Evolutionary conservation across 768 basidiomycete species (phyloP).

Genomic region (Porpolomopsis calyptriformis): DNA sequence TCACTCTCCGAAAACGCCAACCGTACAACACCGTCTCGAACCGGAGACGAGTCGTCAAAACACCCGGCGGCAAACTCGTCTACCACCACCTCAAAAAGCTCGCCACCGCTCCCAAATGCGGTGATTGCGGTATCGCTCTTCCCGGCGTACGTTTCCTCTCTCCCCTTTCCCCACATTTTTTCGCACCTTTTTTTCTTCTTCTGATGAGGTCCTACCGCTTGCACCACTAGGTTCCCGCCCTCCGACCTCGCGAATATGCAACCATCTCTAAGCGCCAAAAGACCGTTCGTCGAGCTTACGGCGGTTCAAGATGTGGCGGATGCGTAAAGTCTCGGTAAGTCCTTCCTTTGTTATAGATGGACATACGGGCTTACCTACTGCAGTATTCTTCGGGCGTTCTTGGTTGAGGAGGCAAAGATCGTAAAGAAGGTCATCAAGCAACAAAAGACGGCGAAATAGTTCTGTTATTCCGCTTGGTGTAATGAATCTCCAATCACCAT

Average conservation of each 20-base stretch:
- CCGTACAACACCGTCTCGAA: constrained; percentile 98
- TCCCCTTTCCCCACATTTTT: neutral
- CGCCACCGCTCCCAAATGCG: constrained; percentile 87
- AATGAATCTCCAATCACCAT: too few species aligned
- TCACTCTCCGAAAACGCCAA: constrained; percentile 97
- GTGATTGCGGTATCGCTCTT: constrained; percentile 92
- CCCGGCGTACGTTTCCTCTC: constrained; percentile 64
- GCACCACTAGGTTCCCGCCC: constrained; percentile 82
- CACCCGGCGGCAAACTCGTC: constrained; percentile 95
- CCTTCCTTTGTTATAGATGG: neutral
- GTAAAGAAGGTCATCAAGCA: constrained; percentile 99
- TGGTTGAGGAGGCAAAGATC: constrained; percentile 99
- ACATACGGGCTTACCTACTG: neutral
- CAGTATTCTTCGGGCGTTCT: constrained; percentile 95
- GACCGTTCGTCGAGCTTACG: constrained; percentile 92
- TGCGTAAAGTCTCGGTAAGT: constrained; percentile 91
- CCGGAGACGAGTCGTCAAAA: constrained; percentile 92
- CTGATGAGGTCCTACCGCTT: neutral
- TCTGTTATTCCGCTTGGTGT: too few species aligned
- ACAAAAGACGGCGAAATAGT: constrained; percentile 27
- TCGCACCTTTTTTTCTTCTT: constrained; percentile 5
- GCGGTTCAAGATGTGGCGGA: constrained; percentile 91
- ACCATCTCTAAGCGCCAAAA: constrained; percentile 95
- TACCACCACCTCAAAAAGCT: constrained; percentile 98
- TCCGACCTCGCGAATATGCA: constrained; percentile 93